A percentile compares a stretch with the other conserved stretches of the same genome.
Evolutionary conservation across 2,329 filamentous ascomycete species (phyloP).

Genomic region (Aspergillus quadrilineatus): DNA sequence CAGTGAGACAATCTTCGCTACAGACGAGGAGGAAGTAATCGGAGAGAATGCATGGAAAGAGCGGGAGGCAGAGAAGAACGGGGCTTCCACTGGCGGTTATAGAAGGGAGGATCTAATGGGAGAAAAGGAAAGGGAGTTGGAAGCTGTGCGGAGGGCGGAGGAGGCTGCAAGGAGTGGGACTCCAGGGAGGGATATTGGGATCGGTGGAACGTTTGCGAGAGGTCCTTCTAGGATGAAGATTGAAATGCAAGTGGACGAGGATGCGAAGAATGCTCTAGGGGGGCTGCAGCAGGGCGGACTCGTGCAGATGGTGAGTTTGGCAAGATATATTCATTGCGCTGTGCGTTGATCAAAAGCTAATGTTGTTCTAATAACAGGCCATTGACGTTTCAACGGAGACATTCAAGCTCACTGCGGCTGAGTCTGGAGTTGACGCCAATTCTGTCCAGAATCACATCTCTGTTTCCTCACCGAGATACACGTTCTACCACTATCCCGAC

Average conservation of each 20-base stretch:
- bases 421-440: conserved; percentile 44
- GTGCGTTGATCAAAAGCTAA: background rate
- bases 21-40: conserved; percentile 58
- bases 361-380: conserved; percentile 25
- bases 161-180: conserved; percentile 58
- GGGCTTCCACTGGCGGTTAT: conserved; percentile 24
- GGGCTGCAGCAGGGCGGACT: conserved; percentile 39
- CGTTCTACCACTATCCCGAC: conserved; percentile 58
- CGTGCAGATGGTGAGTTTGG: conserved; percentile 51
- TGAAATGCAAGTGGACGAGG: conserved; percentile 54
- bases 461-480: conserved; percentile 57
- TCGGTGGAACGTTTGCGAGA: conserved; percentile 40
- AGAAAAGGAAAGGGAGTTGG: conserved; percentile 59
- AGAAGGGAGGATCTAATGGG: conserved; percentile 56
- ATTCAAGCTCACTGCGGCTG: conserved; percentile 51
- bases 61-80: conserved; percentile 48
- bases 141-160: conserved; percentile 59
- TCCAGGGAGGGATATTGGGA: conserved; percentile 48
- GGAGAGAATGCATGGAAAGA: conserved; percentile 55
- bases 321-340: background rate
- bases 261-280: conserved; percentile 53
- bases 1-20: conserved; percentile 57
- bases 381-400: conserved; percentile 53
- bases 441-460: conserved; percentile 52
- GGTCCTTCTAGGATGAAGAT: conserved; percentile 43